Base-by-base conservation (phyloP, 2,329 filamentous ascomycete genomes). In the Trichoderma sp. region DNA sequence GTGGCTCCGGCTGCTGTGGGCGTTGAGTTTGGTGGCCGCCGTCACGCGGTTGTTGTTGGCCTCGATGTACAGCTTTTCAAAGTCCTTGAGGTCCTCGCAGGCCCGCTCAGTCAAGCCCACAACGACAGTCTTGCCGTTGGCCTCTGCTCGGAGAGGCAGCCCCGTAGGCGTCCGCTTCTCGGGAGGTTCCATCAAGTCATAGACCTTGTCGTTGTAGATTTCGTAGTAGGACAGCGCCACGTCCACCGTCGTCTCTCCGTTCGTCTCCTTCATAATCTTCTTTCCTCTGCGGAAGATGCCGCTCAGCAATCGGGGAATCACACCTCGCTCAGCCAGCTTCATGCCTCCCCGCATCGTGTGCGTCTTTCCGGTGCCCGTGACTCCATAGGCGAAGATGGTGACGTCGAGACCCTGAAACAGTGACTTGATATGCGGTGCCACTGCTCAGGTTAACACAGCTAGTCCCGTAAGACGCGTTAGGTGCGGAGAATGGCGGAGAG, bases 181-280 rank as follows among this genome's bases (percentile, higher is more conserved):
- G 0, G 89, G 90, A 0, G 92, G 83, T 75, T 97, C 91, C 70
- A 97, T 92, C 39, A 97, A 81, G 75, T 97, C 93, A 73, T 89
- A 97, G 21, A 97, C 93, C 75, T 94, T 94, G 80, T 97, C 93
- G 76, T 96, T 97, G 79, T 97, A 97, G 70, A 97, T 97, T 76
- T 97, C 93, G 79, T 96, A 97, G 79, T 97, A 97, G 30, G 91
- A 93, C 72, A 97, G 83, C 14, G 87, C 83, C 17, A 97, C 91
- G 9, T 86, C 81, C 24, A 96, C 91, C 2, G 80, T 83, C 0
- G 89, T 93, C 59, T 87, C 81, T 12, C 88, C 91, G 5, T 83
- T 81, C 2, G 88, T 85, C 72, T 96, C 93, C 77, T 94, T 95
- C 69, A 87, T 85, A 19, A 95, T 88, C 81, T 96, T 96, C 77